Evolutionary conservation across 805 yeast genomes (phyloP).

Genomic region (Candida orba): DNA sequence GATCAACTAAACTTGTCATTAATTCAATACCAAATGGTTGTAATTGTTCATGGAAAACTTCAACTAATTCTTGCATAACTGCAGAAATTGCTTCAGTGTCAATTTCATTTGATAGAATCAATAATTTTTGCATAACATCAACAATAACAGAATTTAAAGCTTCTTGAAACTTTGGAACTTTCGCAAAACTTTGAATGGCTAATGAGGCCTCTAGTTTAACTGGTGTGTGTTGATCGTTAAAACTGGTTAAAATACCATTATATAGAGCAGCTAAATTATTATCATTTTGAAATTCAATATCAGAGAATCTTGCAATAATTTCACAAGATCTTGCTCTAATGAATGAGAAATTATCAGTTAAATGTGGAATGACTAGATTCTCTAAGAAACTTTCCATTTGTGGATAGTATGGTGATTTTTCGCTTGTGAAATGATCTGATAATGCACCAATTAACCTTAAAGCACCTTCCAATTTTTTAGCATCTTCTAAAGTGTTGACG

Average conservation of each 20-base stretch:
- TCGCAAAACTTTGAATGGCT: slow-evolving; percentile 74
- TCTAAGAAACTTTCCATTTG: slow-evolving; percentile 68
- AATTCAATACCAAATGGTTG: slow-evolving; percentile 85
- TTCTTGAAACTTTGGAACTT: slow-evolving; percentile 56
- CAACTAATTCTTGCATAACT: slow-evolving; percentile 95
- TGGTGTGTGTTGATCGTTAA: slow-evolving; percentile 47
- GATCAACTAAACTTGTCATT: slow-evolving; percentile 57
- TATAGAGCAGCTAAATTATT: slow-evolving; percentile 32
- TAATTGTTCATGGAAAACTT: slow-evolving; percentile 75
- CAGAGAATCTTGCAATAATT: slow-evolving; percentile 57
- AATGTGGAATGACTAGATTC: slow-evolving; percentile 62
- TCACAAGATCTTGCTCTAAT: slow-evolving; percentile 73
- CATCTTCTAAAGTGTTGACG: slow-evolving; percentile 35
- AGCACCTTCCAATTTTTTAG: slow-evolving; percentile 70
- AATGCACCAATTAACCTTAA: slow-evolving; percentile 73
- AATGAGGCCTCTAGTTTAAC: slow-evolving; percentile 79
- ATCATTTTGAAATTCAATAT: slow-evolving; percentile 41
- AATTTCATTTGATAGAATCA: slow-evolving; percentile 67
- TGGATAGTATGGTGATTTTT: slow-evolving; percentile 47
- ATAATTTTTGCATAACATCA: slow-evolving; percentile 73
- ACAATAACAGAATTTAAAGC: slow-evolving; percentile 63
- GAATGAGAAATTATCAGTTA: slow-evolving; percentile 54
- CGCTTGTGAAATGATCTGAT: slow-evolving; percentile 46
- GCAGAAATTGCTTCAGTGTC: slow-evolving; percentile 84
- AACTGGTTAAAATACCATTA: slow-evolving; percentile 38